Evolutionary conservation across 2,329 filamentous ascomycete genomes (phyloP).

Genomic region (Neonectria sp.): DNA sequence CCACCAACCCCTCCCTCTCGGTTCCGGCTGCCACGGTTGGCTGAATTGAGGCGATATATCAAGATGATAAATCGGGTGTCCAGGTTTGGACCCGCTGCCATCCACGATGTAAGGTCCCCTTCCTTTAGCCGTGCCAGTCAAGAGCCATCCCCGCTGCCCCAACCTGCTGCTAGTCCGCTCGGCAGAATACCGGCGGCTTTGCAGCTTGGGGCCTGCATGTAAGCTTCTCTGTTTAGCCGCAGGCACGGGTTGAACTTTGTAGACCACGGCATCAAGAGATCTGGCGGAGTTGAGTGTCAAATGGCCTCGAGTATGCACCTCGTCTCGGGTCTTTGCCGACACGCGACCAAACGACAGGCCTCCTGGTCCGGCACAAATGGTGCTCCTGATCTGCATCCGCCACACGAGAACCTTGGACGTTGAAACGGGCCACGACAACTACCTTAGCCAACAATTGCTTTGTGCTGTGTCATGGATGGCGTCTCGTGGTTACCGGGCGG

Average conservation of each 20-base stretch:
- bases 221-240: conserved; percentile 39
- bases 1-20: conserved; percentile 21
- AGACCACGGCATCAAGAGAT: conserved; percentile 3
- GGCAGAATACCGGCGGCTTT: conserved; percentile 39
- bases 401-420: conserved; percentile 36
- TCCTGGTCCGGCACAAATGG: conserved; percentile 30
- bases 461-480: conserved; percentile 42
- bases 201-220: conserved; percentile 34
- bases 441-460: conserved; percentile 34
- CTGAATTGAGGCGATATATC: conserved; percentile 29
- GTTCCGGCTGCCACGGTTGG: conserved; percentile 29
- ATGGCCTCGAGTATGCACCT: conserved; percentile 6
- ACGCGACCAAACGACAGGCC: conserved; percentile 3
- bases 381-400: conserved; percentile 33
- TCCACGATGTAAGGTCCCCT: conserved; percentile 33
- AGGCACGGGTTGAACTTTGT: conserved; percentile 23
- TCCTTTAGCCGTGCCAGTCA: conserved; percentile 49
- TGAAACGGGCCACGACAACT: conserved; percentile 39
- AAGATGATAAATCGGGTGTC: conserved; percentile 37
- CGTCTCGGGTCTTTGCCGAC: conserved; percentile 3
- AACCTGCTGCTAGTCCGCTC: conserved; percentile 37
- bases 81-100: conserved; percentile 40
- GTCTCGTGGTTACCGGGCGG: conserved; percentile 35
- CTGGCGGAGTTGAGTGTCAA: background rate
- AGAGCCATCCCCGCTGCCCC: conserved; percentile 39